A percentile compares a stretch with the other conserved stretches of the same genome.
Evolutionary conservation across 306 rosid species (phyloP).

Genomic region (Erythrophleum fordii): DNA sequence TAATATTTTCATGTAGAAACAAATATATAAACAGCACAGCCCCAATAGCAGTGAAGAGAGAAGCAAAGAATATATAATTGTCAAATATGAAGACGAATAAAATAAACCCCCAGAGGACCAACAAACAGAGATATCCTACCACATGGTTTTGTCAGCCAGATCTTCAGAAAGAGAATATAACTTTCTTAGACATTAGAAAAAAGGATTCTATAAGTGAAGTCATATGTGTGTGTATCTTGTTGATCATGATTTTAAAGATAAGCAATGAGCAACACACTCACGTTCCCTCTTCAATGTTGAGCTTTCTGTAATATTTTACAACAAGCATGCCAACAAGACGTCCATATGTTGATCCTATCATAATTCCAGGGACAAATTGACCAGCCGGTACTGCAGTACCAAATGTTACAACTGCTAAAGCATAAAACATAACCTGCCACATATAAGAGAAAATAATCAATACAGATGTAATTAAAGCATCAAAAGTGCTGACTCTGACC

Average conservation of each 20-base stretch:
- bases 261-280: conserved; percentile 52
- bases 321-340: conserved; percentile 97
- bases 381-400: conserved; percentile 99
- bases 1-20: background rate
- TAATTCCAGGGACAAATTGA: conserved; percentile 97
- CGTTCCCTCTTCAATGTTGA: conserved; percentile 98
- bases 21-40: background rate
- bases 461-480: conserved; percentile 18
- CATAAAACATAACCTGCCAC: conserved; percentile 91
- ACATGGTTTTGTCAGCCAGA: background rate
- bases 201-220: background rate
- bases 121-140: background rate
- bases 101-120: background rate
- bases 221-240: background rate
- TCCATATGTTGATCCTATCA: conserved; percentile 97
- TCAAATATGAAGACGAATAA: background rate
- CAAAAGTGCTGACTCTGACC: conserved; percentile 22
- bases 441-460: conserved; percentile 36
- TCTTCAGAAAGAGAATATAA: background rate
- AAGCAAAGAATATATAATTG: background rate
- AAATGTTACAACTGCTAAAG: conserved; percentile 90
- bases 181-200: background rate
- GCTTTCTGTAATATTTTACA: conserved; percentile 85
- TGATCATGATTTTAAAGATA: background rate
- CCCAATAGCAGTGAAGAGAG: background rate